Base-by-base conservation (phyloP, 345 rosid species). In the Eucalyptus coolabah region DNA sequence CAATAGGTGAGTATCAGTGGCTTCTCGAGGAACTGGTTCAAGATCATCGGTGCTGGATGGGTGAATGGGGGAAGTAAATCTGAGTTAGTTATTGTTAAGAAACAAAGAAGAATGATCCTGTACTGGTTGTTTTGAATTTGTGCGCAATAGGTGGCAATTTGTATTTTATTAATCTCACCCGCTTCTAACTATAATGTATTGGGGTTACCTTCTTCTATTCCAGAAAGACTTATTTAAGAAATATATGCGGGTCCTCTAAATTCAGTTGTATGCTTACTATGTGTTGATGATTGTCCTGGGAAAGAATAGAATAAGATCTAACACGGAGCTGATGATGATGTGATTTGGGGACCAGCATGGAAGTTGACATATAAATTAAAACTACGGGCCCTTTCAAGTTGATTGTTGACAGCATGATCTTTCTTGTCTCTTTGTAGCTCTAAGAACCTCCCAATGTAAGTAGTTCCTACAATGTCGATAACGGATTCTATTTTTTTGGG, bases 1-100 rank as follows among this genome's bases (percentile, higher is more conserved):
- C 90, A 92, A 91, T 95, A 95, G 99, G 95, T 93, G 91, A 93
- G 90, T 91, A 42, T 85, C 82, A 87, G 91, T 90, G 34, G 94
- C 95, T 93, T 91, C 94, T 89, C 89, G 90, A 92, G 90, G 95
- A 91, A 92, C 91, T 93, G 92, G 90, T 89, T 89, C 91, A 59
- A 69, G 86, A 77, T 77, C 83, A 77, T 77, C 83, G 10, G 26
- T 56, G 56, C 53, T 51, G 32, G 49, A 34, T 85, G 80, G 87
- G 24, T 42, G 88, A 90, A 67, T 93, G 86, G 88, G 91, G 81
- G 90, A 92, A 67, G 87, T 82, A 89, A 82, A 65, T 89, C 90
- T 65, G 89, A 87, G 90, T 88, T 87, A 90, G 87, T 77, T 45
- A 37, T 86, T 89, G 82, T 56, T 86, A 81, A 90, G 89, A 87